A percentile compares a stretch with the other conserved stretches of the same genome.
phyloP scores from a whole-genome alignment of 2,329 filamentous ascomycete species.

The Cadophora sp. region DNA sequence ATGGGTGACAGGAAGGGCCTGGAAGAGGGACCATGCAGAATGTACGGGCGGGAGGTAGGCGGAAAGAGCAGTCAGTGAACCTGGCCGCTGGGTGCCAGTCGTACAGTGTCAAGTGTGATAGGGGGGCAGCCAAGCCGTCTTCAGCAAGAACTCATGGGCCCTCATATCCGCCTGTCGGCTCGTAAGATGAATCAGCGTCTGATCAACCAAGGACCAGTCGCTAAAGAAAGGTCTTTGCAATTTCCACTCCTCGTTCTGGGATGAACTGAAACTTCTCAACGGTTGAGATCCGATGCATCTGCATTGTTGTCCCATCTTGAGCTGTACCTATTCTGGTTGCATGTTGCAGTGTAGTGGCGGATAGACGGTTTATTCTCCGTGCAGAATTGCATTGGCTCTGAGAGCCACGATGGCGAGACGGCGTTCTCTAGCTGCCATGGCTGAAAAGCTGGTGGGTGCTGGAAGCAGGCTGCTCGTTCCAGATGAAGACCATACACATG shows the following conservation, averaged over 20 bases:
- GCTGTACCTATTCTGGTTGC: conserved; percentile 5
- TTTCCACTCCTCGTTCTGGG: conserved; percentile 15
- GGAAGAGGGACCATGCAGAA: conserved; percentile 9
- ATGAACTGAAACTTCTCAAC: conserved; percentile 18
- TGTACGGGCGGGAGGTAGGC: not conserved
- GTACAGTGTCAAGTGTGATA: conserved; percentile 5
- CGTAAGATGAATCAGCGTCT: conserved; percentile 21
- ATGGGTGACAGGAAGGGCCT: not conserved
- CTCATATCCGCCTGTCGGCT: conserved; percentile 14
- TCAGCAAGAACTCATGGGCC: not conserved
- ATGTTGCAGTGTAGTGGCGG: conserved; percentile 18
- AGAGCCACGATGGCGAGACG: conserved; percentile 5
- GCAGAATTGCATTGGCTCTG: conserved; percentile 12
- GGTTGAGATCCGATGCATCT: conserved; percentile 1
- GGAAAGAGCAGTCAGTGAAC: conserved; percentile 1
- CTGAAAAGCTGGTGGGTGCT: conserved; percentile 10
- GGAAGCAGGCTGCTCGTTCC: conserved; percentile 19
- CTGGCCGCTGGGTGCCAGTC: conserved; percentile 9
- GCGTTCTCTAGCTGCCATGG: conserved; percentile 6
- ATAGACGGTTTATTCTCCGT: conserved; percentile 27
- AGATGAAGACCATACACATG: conserved; percentile 11
- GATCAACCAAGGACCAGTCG: not conserved
- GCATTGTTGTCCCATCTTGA: conserved; percentile 2
- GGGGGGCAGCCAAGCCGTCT: not conserved
- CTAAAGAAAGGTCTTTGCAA: conserved; percentile 14